A percentile compares a stretch with the other conserved stretches of the same genome.
These are phyloP conservation scores for Gelatoporia subvermispora DNA, from an alignment of 768 basidiomycete species.

Conservation along the genomic window DNA sequence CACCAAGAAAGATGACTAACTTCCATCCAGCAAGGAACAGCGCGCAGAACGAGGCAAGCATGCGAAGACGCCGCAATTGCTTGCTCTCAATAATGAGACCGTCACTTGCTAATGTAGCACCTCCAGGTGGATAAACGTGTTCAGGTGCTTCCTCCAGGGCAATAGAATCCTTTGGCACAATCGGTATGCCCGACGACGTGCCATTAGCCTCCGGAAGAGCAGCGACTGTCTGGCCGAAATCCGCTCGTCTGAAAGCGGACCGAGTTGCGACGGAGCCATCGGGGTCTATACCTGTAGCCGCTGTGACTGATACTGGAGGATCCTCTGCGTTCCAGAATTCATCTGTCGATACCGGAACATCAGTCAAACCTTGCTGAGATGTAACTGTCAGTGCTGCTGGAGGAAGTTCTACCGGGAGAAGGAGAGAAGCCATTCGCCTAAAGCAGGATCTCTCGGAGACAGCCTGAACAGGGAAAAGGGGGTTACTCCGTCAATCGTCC, in stretches of 20 bases:
- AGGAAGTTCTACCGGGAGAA: too few species aligned
- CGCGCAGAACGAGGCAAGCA: constrained; percentile 15
- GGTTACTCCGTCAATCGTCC: too few species aligned
- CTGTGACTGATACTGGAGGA: too few species aligned
- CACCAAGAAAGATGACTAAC: constrained; percentile 7
- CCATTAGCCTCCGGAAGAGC: neutral
- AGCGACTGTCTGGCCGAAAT: neutral
- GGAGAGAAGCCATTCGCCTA: too few species aligned
- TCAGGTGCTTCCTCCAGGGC: neutral
- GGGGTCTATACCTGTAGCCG: too few species aligned
- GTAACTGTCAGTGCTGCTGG: too few species aligned
- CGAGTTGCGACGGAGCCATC: neutral
- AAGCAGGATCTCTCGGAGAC: too few species aligned
- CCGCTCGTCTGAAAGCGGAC: neutral
- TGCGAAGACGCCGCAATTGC: constrained; percentile 13
- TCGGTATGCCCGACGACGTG: neutral
- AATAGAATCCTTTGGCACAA: neutral
- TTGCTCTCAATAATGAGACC: constrained; percentile 6
- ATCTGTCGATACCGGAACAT: too few species aligned
- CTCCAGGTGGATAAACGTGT: neutral
- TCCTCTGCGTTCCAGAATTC: too few species aligned
- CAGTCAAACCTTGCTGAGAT: too few species aligned
- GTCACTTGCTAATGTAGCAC: neutral
- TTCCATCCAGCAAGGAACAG: constrained; percentile 26
- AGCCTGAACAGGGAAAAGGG: too few species aligned